A percentile compares a stretch with the other conserved stretches of the same genome.
Conservation (phyloP, 2,329 filamentous ascomycete species). For the Aspergillus thermomutatus region DNA sequence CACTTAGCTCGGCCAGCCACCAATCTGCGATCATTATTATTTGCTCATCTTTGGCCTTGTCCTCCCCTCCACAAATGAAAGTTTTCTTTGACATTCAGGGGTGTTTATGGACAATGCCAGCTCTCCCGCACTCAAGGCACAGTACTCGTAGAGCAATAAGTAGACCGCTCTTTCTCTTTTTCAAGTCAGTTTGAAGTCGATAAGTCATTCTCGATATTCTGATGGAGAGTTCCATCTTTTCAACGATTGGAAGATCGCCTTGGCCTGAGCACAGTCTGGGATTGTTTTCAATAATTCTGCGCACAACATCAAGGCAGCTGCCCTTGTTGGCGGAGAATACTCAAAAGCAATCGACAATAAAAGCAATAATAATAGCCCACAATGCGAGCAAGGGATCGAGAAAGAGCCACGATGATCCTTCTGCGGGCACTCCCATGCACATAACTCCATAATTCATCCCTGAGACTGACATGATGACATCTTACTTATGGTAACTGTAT, state of each 20-base stretch:
- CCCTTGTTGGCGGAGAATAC: background rate
- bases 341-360: background rate
- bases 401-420: background rate
- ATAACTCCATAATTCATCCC: background rate
- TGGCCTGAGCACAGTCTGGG: background rate
- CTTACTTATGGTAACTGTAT: background rate
- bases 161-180: background rate
- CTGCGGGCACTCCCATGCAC: background rate
- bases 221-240: background rate
- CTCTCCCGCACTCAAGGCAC: background rate
- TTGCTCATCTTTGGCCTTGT: background rate
- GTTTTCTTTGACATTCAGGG: background rate
- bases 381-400: background rate
- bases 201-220: background rate
- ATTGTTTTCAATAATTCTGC: background rate
- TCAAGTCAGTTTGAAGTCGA: background rate
- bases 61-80: background rate
- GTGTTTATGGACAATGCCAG: background rate
- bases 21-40: background rate
- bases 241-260: background rate
- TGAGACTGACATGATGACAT: background rate
- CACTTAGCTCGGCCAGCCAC: background rate
- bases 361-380: background rate
- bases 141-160: background rate
- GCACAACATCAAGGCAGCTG: background rate